These are phyloP conservation scores for Candida piceae DNA, from an alignment of 805 yeast species.

Conservation along the genomic window DNA sequence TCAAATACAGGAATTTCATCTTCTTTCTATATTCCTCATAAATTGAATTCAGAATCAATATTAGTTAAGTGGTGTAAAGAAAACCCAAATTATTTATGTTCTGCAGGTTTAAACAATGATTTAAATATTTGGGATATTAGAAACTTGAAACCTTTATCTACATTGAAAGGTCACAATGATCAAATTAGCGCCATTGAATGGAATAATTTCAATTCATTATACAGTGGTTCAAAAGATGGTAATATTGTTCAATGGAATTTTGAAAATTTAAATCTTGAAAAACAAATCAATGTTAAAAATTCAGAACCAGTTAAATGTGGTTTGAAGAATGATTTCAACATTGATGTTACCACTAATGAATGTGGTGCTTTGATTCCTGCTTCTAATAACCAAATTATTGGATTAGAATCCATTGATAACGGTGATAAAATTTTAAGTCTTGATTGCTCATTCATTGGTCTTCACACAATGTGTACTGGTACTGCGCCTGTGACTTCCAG, in stretches of 20 bases:
- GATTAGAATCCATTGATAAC: conserved; percentile 34
- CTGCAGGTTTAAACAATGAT: conserved; percentile 50
- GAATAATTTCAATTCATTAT: conserved; percentile 36
- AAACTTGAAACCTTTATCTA: conserved; percentile 45
- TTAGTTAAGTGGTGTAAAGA: conserved; percentile 58
- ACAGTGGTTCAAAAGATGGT: conserved; percentile 62
- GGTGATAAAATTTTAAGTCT: conserved; percentile 40
- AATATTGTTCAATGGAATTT: conserved; percentile 65
- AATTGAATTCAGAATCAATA: conserved; percentile 29
- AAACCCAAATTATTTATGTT: conserved; percentile 58
- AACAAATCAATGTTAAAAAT: too few relatives aligned
- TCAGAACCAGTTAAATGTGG: conserved; percentile 34
- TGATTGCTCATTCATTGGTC: conserved; percentile 51
- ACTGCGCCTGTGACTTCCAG: neutral
- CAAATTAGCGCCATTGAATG: conserved; percentile 56
- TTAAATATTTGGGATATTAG: conserved; percentile 75
- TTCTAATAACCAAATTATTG: conserved; percentile 45
- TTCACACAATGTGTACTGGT: conserved; percentile 31
- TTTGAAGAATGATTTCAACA: conserved; percentile 39
- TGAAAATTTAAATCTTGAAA: conserved; percentile 4
- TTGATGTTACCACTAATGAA: conserved; percentile 22
- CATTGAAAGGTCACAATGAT: conserved; percentile 52
- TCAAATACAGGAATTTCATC: conserved; percentile 24
- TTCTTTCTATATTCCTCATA: conserved; percentile 40
- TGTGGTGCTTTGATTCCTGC: conserved; percentile 64